Conservation (phyloP, 495 filamentous ascomycete genomes). For the Talaromyces wortmannii region DNA sequence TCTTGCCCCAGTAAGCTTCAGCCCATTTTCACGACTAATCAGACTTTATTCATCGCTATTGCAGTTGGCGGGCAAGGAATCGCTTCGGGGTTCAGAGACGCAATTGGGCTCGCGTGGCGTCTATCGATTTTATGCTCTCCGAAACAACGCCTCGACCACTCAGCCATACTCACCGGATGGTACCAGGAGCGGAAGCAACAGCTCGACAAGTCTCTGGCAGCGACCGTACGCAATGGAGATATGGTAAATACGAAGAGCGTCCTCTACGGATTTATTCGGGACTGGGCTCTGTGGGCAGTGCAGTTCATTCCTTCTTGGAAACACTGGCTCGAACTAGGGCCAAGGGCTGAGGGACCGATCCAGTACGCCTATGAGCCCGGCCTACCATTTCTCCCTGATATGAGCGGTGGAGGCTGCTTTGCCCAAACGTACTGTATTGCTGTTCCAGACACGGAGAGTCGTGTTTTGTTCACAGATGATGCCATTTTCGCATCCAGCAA, state of each 20-base stretch:
- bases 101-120: slow-evolving; percentile 29
- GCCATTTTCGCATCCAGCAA: neutral
- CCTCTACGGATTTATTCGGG: neutral
- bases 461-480: neutral
- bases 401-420: neutral
- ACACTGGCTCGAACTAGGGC: neutral
- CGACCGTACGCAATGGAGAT: neutral
- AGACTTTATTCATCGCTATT: too few species aligned
- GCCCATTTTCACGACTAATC: too few species aligned
- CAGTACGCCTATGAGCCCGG: neutral
- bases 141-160: neutral
- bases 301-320: neutral
- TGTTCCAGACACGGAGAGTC: neutral
- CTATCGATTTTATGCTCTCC: slow-evolving; percentile 22
- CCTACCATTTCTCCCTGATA: neutral
- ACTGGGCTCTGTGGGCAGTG: neutral
- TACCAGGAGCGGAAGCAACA: neutral
- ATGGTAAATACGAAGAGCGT: neutral
- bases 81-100: slow-evolving; percentile 24
- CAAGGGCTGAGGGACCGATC: neutral
- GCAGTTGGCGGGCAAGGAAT: slow-evolving; percentile 43
- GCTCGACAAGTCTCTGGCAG: neutral
- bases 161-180: neutral
- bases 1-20: too few species aligned
- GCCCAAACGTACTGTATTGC: neutral